A percentile compares a stretch with the other conserved stretches of the same genome.
phyloP scores from a whole-genome alignment of 1,284 basidiomycete genomes.

The Pseudozyma hubeiensis region DNA sequence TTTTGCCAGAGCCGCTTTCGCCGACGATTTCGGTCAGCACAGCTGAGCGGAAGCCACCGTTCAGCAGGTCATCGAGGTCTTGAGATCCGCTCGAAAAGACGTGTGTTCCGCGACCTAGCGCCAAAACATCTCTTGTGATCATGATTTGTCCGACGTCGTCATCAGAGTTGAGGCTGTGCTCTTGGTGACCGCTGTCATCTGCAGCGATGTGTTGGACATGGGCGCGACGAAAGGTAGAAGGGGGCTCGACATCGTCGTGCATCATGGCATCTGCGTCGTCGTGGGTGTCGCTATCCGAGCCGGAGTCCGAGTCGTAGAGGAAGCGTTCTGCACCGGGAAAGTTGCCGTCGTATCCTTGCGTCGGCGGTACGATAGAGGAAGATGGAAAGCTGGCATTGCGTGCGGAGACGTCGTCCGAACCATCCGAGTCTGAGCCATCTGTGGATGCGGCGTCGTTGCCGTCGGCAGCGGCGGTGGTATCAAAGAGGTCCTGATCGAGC shows the following conservation, averaged over 20 bases:
- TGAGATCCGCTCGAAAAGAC: conserved; percentile 28
- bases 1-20: conserved; percentile 61
- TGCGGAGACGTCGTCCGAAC: neutral
- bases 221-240: conserved; percentile 14
- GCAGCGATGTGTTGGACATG: neutral
- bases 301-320: conserved; percentile 33
- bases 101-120: conserved; percentile 21
- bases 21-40: conserved; percentile 58
- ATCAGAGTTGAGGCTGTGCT: neutral
- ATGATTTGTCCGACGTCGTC: neutral
- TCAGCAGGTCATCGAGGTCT: conserved; percentile 46
- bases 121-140: conserved; percentile 17
- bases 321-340: conserved; percentile 30
- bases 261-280: conserved; percentile 7
- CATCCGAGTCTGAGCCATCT: conserved; percentile 6
- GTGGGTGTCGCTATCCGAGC: conserved; percentile 12
- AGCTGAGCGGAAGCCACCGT: conserved; percentile 43
- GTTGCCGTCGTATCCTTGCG: conserved; percentile 46
- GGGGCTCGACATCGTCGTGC: conserved; percentile 23
- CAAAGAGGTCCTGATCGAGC: conserved; percentile 14
- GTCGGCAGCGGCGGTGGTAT: neutral
- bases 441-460: conserved; percentile 10
- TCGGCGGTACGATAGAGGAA: conserved; percentile 28
- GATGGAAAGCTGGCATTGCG: conserved; percentile 9
- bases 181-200: neutral